Evolutionary conservation across 352 stramenopile species (phyloP), one percentile per base, ranked within the genome.

Genomic region (Globisporangium mamillatum): DNA sequence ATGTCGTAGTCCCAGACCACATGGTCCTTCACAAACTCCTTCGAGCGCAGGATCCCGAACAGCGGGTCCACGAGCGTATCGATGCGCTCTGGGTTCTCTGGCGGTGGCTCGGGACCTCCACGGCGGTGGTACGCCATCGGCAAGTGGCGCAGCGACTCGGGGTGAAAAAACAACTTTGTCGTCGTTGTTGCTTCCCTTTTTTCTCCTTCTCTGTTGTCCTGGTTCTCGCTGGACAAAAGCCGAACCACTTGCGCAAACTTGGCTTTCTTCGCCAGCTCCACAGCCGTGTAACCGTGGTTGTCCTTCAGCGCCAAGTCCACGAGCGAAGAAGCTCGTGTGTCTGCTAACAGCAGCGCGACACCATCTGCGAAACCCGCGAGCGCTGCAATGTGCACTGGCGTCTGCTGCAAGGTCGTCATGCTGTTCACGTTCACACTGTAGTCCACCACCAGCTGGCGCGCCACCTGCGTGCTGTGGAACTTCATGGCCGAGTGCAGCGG

Each of bases 51-150:
- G 54, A 93, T 90, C 1, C 90, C 90, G 62, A 91, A 80, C 16
- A 79, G 60, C 8, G 83, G 77, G 48, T 94, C 75, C 34, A 97
- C 76, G n/a, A 98, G 74, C 36, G 92, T 93, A 41, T 91, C 82
- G 20, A 98, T 86, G 24, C 93, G 87, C 67, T 95, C 87, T 3
- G 87, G 78, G 63, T 97, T 98, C 71, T 98, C 93, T 14, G 93
- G 90, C 24, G 92, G 92, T n/a, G 86, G 88, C 24, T 97, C 89
- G 8, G 67, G 69, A 4, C 80, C 79, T 18, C 86, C 77, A n/a
- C 80, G 80, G 70, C 74, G 69, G 72, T 94, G 77, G 66, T 81
- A 83, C 14, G 79, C 72, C 77, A 86, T 81, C n/a, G 84, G 81
- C 68, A 97, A 73, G 73, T 98, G 93, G 60, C 74, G 71, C 64